Evolutionary conservation across 108 stramenopile genomes (phyloP), one percentile per base, ranked within the genome.

Genomic region (Bacterosira constricta): DNA sequence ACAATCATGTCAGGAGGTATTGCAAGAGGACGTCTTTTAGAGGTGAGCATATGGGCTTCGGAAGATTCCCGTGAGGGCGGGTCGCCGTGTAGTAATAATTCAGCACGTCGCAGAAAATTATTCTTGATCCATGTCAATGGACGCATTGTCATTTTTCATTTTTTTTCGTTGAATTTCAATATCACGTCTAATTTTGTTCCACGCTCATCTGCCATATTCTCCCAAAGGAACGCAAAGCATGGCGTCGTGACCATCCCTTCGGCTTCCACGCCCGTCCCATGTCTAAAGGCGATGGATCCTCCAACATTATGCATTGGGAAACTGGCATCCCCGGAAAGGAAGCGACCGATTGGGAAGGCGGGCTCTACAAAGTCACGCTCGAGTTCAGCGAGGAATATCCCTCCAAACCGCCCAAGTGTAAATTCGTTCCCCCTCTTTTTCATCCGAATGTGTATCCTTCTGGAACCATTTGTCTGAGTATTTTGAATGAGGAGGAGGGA

Each of bases 381-480:
- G 96, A 97, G 74, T 96, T 94, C 63, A 69, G 85, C n/a, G 97
- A 97, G 39, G 99, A 99, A 68, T 98, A 97, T 85, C 99, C 98
- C 15, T 89, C 92, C 49, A 97, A 97, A 59, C 98, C 99, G 9
- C 99, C 99, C 66, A 98, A 98, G 71, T 97, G 97, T 84, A 95
- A 96, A 83, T 98, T 95, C 69, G 80, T 85, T 32, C 90, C 93
- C 15, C 83, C 88, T 21, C 91, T 94, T 35, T 92, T 94, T 52
- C 95, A 96, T 65, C 91, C 91, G 17, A 96, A 94, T 68, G 81
- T 82, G 27, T 70, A 75, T 79, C 93, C 94, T 1, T 89, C 79
- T 38, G 99, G 99, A n/a, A 99, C 98, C 12, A 94, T 99, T 65
- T 99, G 99, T 78, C 83, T 99, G 17, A 91, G 89, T 65, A 98